Evolutionary conservation across 345 rosid species (phyloP).

Genomic region (Eutrema yunnanense): DNA sequence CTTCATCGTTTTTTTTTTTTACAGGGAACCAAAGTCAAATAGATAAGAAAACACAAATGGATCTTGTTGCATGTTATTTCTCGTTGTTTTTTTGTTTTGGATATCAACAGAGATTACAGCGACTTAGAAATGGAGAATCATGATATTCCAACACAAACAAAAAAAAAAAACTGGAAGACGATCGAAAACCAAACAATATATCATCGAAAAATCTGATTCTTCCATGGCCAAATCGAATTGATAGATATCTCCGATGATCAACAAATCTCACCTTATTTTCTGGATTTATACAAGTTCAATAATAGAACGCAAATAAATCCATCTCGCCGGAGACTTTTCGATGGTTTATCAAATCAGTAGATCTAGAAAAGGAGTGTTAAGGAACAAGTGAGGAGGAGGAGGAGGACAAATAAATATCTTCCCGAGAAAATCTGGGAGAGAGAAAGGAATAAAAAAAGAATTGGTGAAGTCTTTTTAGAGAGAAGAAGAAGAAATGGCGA

Average conservation of each 20-base stretch:
- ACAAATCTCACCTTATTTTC: constrained; percentile 41
- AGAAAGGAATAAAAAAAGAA: constrained; percentile 1
- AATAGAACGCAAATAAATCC: not conserved
- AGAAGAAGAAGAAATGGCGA: constrained; percentile 24
- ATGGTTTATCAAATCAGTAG: constrained; percentile 22
- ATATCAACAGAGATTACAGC: not conserved
- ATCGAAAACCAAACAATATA: not conserved
- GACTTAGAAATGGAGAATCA: not conserved
- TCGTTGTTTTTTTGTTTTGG: not conserved
- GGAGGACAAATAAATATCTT: not conserved
- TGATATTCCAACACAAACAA: not conserved
- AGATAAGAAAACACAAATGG: constrained; percentile 11
- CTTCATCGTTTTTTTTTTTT: constrained; percentile 1
- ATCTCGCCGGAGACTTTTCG: constrained; percentile 6
- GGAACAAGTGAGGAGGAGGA: constrained; percentile 9
- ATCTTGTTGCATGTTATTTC: constrained; percentile 31
- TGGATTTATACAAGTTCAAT: not conserved
- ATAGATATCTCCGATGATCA: not conserved
- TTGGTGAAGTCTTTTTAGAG: constrained; percentile 19
- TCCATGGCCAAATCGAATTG: not conserved
- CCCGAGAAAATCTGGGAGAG: constrained; percentile 24
- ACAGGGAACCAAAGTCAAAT: constrained; percentile 14
- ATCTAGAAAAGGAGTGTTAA: constrained; percentile 35
- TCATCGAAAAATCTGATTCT: not conserved
- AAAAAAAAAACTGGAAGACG: not conserved